A percentile compares a stretch with the other conserved stretches of the same genome.
Conservation (phyloP, 139 green algal species). For the Eudorina sp. region DNA sequence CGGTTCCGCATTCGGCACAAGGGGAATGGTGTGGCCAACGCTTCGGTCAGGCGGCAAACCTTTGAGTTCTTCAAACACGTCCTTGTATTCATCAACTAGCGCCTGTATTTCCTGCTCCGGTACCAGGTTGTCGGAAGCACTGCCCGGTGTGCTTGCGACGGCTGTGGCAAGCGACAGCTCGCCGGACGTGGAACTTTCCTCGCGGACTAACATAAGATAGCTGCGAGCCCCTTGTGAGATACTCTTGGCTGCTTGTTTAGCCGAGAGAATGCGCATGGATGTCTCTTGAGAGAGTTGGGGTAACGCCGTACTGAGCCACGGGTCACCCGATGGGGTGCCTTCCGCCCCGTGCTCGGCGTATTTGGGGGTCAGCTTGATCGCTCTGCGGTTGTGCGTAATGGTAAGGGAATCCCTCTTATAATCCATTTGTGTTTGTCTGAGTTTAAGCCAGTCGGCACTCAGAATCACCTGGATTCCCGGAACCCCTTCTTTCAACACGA, state of each 20-base stretch:
- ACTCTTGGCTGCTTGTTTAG: neutral
- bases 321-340: neutral
- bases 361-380: neutral
- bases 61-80: slow-evolving; percentile 12
- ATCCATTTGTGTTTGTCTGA: neutral
- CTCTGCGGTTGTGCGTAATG: neutral
- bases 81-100: too few species aligned
- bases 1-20: too few species aligned
- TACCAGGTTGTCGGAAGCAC: neutral
- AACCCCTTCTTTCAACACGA: neutral
- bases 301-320: neutral
- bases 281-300: neutral
- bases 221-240: neutral
- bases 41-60: slow-evolving; percentile 37
- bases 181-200: neutral
- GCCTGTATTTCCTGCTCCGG: slow-evolving; percentile 4
- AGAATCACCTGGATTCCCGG: neutral
- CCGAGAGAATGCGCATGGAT: neutral
- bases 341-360: neutral
- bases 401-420: neutral
- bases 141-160: neutral
- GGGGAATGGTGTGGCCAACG: slow-evolving; percentile 48
- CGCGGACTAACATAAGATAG: neutral
- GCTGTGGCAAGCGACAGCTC: neutral
- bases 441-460: neutral